Evolutionary conservation across 2,329 filamentous ascomycete species (phyloP).

Genomic region (Sclerotinia spermophila): DNA sequence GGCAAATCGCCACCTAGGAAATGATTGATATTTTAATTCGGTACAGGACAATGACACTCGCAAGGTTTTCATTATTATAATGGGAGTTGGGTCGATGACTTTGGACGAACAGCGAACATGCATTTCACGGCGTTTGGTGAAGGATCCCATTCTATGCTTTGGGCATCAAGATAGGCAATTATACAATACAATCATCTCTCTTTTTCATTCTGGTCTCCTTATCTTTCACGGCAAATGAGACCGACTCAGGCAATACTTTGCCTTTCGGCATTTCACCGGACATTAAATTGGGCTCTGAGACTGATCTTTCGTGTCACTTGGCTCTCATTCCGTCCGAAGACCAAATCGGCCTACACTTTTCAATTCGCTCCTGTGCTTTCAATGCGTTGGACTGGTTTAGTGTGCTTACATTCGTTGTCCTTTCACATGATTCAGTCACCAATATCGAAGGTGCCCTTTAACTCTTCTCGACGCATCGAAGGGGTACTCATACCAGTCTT

Average conservation of each 20-base stretch:
- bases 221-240: no score
- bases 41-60: neutral
- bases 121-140: neutral
- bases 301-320: conserved; percentile 39
- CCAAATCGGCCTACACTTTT: conserved; percentile 27
- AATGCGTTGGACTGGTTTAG: conserved; percentile 24
- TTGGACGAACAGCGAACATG: neutral
- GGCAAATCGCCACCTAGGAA: conserved; percentile 27
- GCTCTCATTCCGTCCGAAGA: conserved; percentile 46
- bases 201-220: neutral
- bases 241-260: neutral
- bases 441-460: neutral
- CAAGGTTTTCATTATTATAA: neutral
- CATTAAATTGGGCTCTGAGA: conserved; percentile 43
- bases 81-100: neutral
- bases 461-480: no score
- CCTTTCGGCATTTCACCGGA: conserved; percentile 28
- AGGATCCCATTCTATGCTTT: neutral
- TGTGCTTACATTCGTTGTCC: conserved; percentile 8
- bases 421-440: neutral
- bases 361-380: conserved; percentile 17
- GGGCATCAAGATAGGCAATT: neutral
- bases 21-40: conserved; percentile 20
- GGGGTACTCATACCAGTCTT: neutral
- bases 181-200: neutral